These are phyloP conservation scores for Marchantia paleacea DNA, from an alignment of 225 moss, liverwort and hornwort species.

Conservation along the genomic window DNA sequence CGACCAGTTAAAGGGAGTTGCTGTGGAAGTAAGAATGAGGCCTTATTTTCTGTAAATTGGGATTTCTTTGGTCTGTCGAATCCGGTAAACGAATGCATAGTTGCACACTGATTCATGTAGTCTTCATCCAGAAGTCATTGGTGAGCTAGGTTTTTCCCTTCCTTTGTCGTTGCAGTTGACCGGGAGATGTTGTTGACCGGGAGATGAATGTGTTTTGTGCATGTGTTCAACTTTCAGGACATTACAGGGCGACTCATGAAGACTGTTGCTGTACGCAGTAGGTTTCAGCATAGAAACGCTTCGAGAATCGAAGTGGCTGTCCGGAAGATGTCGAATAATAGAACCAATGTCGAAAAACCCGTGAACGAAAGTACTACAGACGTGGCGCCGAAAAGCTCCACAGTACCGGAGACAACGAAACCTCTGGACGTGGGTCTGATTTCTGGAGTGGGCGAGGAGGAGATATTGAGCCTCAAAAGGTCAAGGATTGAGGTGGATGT, in stretches of 20 bases:
- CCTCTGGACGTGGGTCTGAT: not conserved
- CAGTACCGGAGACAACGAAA: not conserved
- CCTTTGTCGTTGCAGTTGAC: not conserved
- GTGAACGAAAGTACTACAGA: not conserved
- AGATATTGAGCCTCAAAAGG: not conserved
- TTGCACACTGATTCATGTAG: not conserved
- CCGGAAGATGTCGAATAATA: conserved; percentile 21
- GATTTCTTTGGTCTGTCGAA: not conserved
- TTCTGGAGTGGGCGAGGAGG: not conserved
- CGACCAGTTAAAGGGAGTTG: conserved; percentile 38
- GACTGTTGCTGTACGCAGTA: conserved; percentile 5
- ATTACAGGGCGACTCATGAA: conserved; percentile 24
- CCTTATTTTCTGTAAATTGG: not conserved
- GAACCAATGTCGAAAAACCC: not conserved
- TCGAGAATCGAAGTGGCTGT: conserved; percentile 2
- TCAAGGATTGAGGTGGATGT: not conserved
- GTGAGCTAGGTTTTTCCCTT: not conserved
- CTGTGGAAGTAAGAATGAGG: conserved; percentile 37
- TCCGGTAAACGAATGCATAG: not conserved
- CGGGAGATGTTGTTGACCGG: not conserved
- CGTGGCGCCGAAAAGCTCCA: not conserved
- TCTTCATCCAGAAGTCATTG: not conserved
- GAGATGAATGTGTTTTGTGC: not conserved
- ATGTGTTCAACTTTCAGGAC: conserved; percentile 9
- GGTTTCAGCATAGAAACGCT: not conserved